Conservation (phyloP, 805 yeast species). For the Nakazawaea wyomingensis region DNA sequence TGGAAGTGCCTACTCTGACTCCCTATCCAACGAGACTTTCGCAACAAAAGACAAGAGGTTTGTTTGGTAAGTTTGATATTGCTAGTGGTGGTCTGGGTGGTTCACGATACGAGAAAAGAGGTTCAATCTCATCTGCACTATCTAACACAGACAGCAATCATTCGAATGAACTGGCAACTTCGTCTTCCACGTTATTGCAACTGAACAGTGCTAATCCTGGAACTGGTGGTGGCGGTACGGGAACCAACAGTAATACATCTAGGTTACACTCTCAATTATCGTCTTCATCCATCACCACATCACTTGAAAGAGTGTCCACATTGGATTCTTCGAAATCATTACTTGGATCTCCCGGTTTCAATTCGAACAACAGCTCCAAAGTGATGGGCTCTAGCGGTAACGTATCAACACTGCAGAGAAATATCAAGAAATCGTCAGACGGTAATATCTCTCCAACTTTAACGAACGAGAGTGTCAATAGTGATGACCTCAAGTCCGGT, state of each 20-base stretch:
- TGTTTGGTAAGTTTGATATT: constrained; percentile 9
- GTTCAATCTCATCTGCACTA: constrained; percentile 8
- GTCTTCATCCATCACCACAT: too few species aligned
- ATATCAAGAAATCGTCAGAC: not conserved
- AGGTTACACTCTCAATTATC: too few species aligned
- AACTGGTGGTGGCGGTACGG: too few species aligned
- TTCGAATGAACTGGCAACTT: constrained; percentile 1
- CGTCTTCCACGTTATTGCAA: not conserved
- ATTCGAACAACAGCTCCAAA: too few species aligned
- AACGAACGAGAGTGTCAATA: not conserved
- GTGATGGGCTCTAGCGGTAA: not conserved
- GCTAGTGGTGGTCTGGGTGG: not conserved
- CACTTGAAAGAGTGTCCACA: constrained; percentile 3
- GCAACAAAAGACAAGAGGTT: not conserved
- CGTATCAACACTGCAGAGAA: not conserved
- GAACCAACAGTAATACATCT: too few species aligned
- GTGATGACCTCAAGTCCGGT: constrained; percentile 1
- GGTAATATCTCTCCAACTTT: not conserved
- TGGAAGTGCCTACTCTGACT: too few species aligned
- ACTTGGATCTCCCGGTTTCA: not conserved
- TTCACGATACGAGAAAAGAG: constrained; percentile 6
- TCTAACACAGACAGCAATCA: constrained; percentile 4
- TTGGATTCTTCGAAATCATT: constrained; percentile 5
- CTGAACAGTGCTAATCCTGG: too few species aligned
- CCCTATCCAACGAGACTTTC: not conserved